These are phyloP conservation scores for Dactylorhiza incarnata DNA, from an alignment of 106 monocot genomes.

Conservation along the genomic window DNA sequence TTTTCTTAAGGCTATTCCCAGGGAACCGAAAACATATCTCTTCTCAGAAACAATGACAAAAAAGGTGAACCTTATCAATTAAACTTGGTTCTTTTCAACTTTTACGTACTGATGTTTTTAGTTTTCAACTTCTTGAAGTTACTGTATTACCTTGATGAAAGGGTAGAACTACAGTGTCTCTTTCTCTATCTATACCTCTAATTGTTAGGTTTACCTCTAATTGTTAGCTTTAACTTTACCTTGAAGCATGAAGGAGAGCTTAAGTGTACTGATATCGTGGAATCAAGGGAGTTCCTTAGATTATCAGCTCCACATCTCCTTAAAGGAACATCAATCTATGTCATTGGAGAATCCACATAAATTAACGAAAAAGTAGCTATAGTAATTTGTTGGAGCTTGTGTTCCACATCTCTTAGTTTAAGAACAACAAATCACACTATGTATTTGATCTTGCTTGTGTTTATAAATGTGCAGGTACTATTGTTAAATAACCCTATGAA, in stretches of 20 bases:
- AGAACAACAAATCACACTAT: no score
- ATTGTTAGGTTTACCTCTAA: background rate
- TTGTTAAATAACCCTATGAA: no score
- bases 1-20: slow-evolving; percentile 58
- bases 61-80: slow-evolving; percentile 41
- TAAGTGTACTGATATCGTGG: slow-evolving; percentile 86
- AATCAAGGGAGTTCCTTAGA: slow-evolving; percentile 77
- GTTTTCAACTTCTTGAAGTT: background rate
- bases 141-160: background rate
- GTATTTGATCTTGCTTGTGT: no score
- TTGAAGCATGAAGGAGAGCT: slow-evolving; percentile 55
- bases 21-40: slow-evolving; percentile 75
- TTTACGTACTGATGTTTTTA: background rate
- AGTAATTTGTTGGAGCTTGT: no score
- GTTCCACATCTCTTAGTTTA: no score
- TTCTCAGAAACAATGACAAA: slow-evolving; percentile 99
- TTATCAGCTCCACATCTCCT: slow-evolving; percentile 49
- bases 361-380: slow-evolving; percentile 68
- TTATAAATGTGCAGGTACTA: no score
- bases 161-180: background rate
- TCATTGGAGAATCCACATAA: slow-evolving; percentile 77
- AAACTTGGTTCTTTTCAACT: background rate
- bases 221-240: no score
- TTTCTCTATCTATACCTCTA: background rate
- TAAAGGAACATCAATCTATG: slow-evolving; percentile 78